Evolutionary conservation across 768 basidiomycete species (phyloP).

Genomic region (Trametopsis cervina): DNA sequence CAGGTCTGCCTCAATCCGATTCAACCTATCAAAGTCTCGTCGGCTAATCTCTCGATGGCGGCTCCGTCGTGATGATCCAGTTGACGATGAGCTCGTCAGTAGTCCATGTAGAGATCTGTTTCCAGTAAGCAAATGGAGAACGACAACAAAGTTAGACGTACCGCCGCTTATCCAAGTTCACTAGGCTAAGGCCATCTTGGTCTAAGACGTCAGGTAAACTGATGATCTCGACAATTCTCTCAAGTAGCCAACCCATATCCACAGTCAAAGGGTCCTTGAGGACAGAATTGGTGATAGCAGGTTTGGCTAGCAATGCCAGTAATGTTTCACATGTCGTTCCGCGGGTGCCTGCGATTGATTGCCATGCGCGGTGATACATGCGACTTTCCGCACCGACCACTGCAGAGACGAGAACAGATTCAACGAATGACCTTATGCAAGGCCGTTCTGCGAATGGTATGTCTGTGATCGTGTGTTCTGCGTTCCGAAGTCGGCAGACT

Average conservation of each 20-base stretch:
- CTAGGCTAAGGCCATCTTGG: slow-evolving; percentile 49
- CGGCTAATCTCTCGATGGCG: slow-evolving; percentile 50
- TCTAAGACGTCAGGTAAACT: slow-evolving; percentile 66
- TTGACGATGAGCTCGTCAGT: slow-evolving; percentile 44
- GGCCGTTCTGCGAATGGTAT: slow-evolving; percentile 45
- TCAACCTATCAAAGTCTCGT: slow-evolving; percentile 68
- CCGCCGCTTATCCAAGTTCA: slow-evolving; percentile 84
- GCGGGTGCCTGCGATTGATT: slow-evolving; percentile 56
- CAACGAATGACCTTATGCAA: slow-evolving; percentile 73
- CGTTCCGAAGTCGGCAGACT: slow-evolving; percentile 56
- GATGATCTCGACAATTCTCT: slow-evolving; percentile 74
- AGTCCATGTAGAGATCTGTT: slow-evolving; percentile 61
- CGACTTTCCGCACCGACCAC: slow-evolving; percentile 74
- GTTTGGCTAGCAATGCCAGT: slow-evolving; percentile 45
- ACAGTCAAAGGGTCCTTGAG: slow-evolving; percentile 52
- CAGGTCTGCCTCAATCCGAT: slow-evolving; percentile 69
- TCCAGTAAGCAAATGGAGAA: background rate
- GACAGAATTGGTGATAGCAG: slow-evolving; percentile 35
- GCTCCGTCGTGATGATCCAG: slow-evolving; percentile 36
- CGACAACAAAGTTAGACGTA: slow-evolving; percentile 24
- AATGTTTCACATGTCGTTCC: slow-evolving; percentile 60
- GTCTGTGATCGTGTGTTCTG: slow-evolving; percentile 31
- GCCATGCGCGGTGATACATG: slow-evolving; percentile 75
- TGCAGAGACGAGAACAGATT: slow-evolving; percentile 69
- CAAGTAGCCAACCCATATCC: slow-evolving; percentile 79